Evolutionary conservation across 306 rosid species (phyloP), one percentile per base, ranked within the genome.

Genomic region (Bauhinia variegata): DNA sequence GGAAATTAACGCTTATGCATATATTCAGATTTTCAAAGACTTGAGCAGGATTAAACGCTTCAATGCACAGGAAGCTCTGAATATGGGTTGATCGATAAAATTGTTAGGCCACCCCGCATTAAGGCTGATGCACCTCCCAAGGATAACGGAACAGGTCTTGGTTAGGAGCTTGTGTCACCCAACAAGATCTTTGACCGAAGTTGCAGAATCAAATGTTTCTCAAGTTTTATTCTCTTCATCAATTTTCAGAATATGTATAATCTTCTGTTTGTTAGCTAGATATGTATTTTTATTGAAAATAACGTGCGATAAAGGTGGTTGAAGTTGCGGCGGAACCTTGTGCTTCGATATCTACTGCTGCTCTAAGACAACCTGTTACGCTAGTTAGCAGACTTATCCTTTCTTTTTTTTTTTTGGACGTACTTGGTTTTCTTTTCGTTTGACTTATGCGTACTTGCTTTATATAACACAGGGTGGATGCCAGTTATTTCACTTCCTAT

Each of bases 11-110:
- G 3, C 74, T 57, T 52, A 70, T 65, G 57, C 76, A 16, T 72
- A 11, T 65, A 46, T 82, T 74, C 88, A 88, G 96, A 86, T 89
- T 59, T 48, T 60, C 75, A 55, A 77, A 72, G 98, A 93, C 83
- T 74, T 89, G 55, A 66, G 91, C 54, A 70, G 86, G 75, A 67
- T 80, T 84, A 89, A 86, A 82, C 89, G 86, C 7, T 89, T 89
- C 51, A 75, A 63, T 74, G 77, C 99, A 38, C 86, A 82, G 71
- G 89, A 85, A 74, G 97, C 99, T 78, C 80, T 36, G 99, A 93
- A n/a, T 93, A 93, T 53, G 99, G 99, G 51, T 82, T 93, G 58
- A 80, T 93, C 32, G 99, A 93, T 80, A 89, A 87, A 10, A 60
- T 93, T 14, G 80, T 80, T 17, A 86, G 95, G 82, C 97, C 99